phyloP scores from a whole-genome alignment of 2,329 filamentous ascomycete species.

The Epicoccum sorghinum region DNA sequence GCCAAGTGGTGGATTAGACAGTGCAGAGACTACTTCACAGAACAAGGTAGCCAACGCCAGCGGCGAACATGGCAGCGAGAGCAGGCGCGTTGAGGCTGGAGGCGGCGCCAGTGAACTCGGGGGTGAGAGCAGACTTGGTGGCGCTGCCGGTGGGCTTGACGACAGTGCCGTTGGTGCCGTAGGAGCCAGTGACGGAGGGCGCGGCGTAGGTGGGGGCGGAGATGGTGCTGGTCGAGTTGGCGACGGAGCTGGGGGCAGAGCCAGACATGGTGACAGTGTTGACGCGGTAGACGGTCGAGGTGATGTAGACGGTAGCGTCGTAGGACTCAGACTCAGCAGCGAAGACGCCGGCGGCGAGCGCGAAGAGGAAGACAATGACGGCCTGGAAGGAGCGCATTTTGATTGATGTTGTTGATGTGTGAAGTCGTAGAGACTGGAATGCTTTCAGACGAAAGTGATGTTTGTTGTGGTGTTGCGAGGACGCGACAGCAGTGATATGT shows the following conservation, averaged over 20 bases:
- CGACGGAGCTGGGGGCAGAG: constrained; percentile 29
- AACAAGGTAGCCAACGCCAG: constrained; percentile 43
- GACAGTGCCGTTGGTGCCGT: constrained; percentile 30
- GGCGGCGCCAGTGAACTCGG: constrained; percentile 43
- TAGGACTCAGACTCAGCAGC: constrained; percentile 34
- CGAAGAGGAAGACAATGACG: constrained; percentile 41
- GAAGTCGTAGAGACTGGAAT: constrained; percentile 7
- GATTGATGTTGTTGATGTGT: constrained; percentile 15
- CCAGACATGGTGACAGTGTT: constrained; percentile 46
- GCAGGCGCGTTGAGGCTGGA: constrained; percentile 40
- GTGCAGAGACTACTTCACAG: constrained; percentile 33
- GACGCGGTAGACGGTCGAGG: constrained; percentile 47
- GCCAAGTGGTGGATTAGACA: constrained; percentile 13
- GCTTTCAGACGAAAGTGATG: constrained; percentile 4
- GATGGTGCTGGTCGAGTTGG: constrained; percentile 45
- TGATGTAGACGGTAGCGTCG: constrained; percentile 46
- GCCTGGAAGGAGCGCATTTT: constrained; percentile 47
- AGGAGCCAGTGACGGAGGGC: constrained; percentile 18
- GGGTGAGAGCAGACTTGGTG: constrained; percentile 16
- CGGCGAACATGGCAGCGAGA: constrained; percentile 37
- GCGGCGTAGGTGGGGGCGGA: constrained; percentile 20
- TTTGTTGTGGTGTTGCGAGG: constrained; percentile 6
- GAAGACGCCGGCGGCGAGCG: constrained; percentile 40
- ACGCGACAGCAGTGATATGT: constrained; percentile 22
- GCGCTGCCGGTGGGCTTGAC: constrained; percentile 25